Base-by-base conservation (phyloP, 2,329 filamentous ascomycete species). In the Aspergillus sp. region DNA sequence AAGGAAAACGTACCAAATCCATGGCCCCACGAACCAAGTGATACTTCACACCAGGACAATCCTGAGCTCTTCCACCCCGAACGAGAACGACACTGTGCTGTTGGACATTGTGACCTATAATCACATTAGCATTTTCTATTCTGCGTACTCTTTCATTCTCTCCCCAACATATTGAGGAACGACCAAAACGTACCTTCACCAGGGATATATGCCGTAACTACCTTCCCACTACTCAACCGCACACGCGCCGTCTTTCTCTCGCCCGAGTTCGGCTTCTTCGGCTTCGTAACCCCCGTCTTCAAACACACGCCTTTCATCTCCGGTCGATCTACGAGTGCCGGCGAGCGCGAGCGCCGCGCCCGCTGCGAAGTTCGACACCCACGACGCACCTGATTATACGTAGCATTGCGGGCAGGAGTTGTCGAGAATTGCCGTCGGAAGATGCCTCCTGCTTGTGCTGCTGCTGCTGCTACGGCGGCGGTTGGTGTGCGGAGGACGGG, bases 241-340 rank as follows among this genome's bases (percentile, higher is more conserved):
- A 98, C 85, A 75, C 91, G 88, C 2, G 91, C 91, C 48, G 88
- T 93, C 76, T 98, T 98, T 53, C 93, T 79, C 77, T 97, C 89
- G 47, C 90, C 93, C 29, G 93, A 98, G 71, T 98, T 98, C 55
- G 93, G 93, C 73, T 98, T 98, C 82, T 98, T 98, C 47, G 93
- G 93, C 63, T 93, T 89, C 59, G 86, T 89, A 58, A 90, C 87
- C 62, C 88, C 89, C 50, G 97, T 93, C 66, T 94, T 90, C 54
- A 98, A 74, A 69, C 93, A 97, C 34, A 98, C 93, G 58, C 91
- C 93, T 75, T 97, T 97, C 72, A 95, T 83, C 63, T 86, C 81
- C 3, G 93, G 89, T 39, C 86, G 79, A 44, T 80, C 69, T 51
- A 77, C 77, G 45, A 98, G 79, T 26, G 91, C 90, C 0, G 93